phyloP scores from a whole-genome alignment of 495 filamentous ascomycete genomes.

The Tuber melanosporum region DNA sequence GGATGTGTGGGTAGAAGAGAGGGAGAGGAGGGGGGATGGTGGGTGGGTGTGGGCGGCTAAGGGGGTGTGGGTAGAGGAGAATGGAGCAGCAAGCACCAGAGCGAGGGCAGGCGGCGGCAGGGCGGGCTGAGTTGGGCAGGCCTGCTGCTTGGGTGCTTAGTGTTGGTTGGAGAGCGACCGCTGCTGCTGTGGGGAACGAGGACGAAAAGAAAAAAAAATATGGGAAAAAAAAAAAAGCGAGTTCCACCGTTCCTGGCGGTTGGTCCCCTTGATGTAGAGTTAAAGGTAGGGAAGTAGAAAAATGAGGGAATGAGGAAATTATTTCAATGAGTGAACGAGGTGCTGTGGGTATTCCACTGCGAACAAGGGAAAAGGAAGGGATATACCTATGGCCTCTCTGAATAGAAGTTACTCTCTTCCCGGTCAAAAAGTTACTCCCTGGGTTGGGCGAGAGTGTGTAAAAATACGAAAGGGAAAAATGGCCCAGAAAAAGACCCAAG shows the following conservation, averaged over 20 bases:
- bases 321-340: conserved; percentile 3
- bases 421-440: background rate
- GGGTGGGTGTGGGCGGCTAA: conserved; percentile 36
- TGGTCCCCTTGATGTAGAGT: background rate
- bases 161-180: conserved; percentile 2
- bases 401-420: background rate
- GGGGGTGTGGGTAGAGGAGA: conserved; percentile 19
- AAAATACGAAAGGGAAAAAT: background rate
- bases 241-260: conserved; percentile 3
- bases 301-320: background rate
- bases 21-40: conserved; percentile 22
- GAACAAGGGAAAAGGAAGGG: background rate
- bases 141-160: conserved; percentile 34
- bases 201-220: background rate
- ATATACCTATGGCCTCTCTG: background rate
- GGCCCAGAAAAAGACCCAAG: background rate
- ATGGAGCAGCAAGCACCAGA: conserved; percentile 33
- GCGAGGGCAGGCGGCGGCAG: conserved; percentile 25
- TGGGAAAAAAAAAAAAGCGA: background rate
- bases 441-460: background rate
- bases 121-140: conserved; percentile 35
- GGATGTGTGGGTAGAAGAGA: conserved; percentile 25
- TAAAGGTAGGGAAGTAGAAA: background rate
- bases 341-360: background rate
- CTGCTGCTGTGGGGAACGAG: conserved; percentile 4